These are phyloP conservation scores for Ascobolus immersus DNA, from an alignment of 495 filamentous ascomycete genomes.

Conservation along the genomic window DNA sequence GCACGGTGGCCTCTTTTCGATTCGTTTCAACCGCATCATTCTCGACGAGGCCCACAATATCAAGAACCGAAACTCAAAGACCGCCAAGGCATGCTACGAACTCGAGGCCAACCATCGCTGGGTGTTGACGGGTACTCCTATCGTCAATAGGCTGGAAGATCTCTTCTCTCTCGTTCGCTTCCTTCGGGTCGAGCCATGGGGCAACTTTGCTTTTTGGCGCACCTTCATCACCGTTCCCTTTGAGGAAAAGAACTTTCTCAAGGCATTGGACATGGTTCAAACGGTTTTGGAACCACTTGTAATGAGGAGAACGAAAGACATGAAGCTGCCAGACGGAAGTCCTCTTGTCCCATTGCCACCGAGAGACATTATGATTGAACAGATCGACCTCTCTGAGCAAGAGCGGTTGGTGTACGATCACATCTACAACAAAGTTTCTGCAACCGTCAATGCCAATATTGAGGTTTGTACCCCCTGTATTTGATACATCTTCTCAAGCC, in stretches of 20 bases:
- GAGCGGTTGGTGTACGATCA: slow-evolving; percentile 82
- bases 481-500: neutral
- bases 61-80: slow-evolving; percentile 53
- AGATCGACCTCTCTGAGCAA: slow-evolving; percentile 54
- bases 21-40: slow-evolving; percentile 83
- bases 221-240: slow-evolving; percentile 96
- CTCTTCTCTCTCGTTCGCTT: slow-evolving; percentile 88
- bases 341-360: slow-evolving; percentile 69
- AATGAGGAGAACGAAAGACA: slow-evolving; percentile 84
- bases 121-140: slow-evolving; percentile 86
- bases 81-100: slow-evolving; percentile 78
- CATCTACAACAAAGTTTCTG: slow-evolving; percentile 58
- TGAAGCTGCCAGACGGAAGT: slow-evolving; percentile 81
- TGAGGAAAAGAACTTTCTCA: slow-evolving; percentile 76
- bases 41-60: slow-evolving; percentile 87
- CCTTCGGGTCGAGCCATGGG: slow-evolving; percentile 84
- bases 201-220: slow-evolving; percentile 94
- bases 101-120: slow-evolving; percentile 65
- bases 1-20: slow-evolving; percentile 57
- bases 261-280: slow-evolving; percentile 87
- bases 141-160: slow-evolving; percentile 89
- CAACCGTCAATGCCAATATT: slow-evolving; percentile 58
- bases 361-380: slow-evolving; percentile 53
- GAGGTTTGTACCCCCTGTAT: slow-evolving; percentile 20
- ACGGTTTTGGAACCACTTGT: slow-evolving; percentile 88